Conservation (phyloP, 768 basidiomycete species). For the Podaxis mareebaensis region DNA sequence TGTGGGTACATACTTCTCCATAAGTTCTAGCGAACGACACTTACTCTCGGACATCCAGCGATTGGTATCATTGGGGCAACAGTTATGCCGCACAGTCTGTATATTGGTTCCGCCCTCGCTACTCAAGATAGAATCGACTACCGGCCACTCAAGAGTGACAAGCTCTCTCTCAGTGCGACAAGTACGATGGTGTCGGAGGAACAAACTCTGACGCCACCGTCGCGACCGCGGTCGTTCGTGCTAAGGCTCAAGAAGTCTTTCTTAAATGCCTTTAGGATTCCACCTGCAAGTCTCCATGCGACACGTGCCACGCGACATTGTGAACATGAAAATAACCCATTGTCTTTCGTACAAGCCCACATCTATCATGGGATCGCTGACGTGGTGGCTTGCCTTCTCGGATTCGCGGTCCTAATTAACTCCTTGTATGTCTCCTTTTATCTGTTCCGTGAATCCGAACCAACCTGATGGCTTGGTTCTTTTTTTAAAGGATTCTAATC, state of each 20-base stretch:
- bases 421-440: constrained; percentile 54
- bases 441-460: not conserved
- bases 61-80: constrained; percentile 82
- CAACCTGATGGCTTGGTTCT: constrained; percentile 11
- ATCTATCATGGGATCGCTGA: constrained; percentile 68
- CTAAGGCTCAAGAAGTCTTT: constrained; percentile 27
- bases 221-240: constrained; percentile 20
- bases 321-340: constrained; percentile 57
- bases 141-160: constrained; percentile 24
- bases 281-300: constrained; percentile 33
- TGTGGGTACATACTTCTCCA: constrained; percentile 41
- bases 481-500: constrained; percentile 65
- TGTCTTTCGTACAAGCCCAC: constrained; percentile 60
- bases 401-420: constrained; percentile 89
- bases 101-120: constrained; percentile 83
- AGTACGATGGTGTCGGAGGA: constrained; percentile 23
- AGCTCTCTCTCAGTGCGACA: constrained; percentile 16
- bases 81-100: constrained; percentile 93
- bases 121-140: constrained; percentile 72
- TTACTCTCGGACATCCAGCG: constrained; percentile 33
- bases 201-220: not conserved
- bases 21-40: not conserved
- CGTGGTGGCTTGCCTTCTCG: constrained; percentile 67
- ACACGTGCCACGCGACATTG: constrained; percentile 44
- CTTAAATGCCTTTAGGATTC: constrained; percentile 36